Evolutionary conservation across 1,284 basidiomycete species (phyloP).

Genomic region (Trametes hirsuta): DNA sequence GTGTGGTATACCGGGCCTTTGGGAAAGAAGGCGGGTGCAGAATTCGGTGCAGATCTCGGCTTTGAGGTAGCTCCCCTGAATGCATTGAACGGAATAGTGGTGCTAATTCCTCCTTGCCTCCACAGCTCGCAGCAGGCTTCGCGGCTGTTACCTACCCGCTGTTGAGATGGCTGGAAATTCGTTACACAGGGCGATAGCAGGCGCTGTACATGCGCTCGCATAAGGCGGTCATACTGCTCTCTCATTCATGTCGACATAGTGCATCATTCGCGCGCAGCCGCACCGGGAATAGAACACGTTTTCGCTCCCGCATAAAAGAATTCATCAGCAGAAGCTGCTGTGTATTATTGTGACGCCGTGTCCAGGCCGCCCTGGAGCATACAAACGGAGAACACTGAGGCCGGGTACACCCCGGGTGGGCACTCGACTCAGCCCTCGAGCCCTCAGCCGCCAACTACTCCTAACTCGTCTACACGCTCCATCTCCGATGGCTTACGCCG

Average conservation of each 20-base stretch:
- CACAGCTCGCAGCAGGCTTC: constrained; percentile 47
- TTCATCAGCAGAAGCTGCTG: background rate
- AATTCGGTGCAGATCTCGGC: constrained; percentile 56
- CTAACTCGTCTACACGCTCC: constrained; percentile 16
- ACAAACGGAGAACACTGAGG: too few species aligned
- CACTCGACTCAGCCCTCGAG: background rate
- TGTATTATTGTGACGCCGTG: background rate
- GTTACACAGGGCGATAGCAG: constrained; percentile 41
- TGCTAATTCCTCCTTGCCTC: background rate
- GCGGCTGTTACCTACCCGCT: constrained; percentile 45
- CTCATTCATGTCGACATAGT: too few species aligned
- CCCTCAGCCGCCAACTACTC: background rate
- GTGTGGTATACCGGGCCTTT: constrained; percentile 59
- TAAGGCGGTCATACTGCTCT: too few species aligned
- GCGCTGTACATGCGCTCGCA: background rate
- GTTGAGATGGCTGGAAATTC: constrained; percentile 49
- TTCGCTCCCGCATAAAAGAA: background rate
- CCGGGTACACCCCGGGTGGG: background rate
- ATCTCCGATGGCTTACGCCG: constrained; percentile 10
- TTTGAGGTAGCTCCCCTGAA: constrained; percentile 48
- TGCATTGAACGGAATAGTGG: background rate
- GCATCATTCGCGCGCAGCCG: too few species aligned
- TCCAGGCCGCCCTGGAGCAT: too few species aligned
- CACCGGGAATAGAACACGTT: too few species aligned
- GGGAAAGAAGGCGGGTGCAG: constrained; percentile 44